Conservation (phyloP, 2,329 filamentous ascomycete species). For the Phaeosphaeriaceae sp. region DNA sequence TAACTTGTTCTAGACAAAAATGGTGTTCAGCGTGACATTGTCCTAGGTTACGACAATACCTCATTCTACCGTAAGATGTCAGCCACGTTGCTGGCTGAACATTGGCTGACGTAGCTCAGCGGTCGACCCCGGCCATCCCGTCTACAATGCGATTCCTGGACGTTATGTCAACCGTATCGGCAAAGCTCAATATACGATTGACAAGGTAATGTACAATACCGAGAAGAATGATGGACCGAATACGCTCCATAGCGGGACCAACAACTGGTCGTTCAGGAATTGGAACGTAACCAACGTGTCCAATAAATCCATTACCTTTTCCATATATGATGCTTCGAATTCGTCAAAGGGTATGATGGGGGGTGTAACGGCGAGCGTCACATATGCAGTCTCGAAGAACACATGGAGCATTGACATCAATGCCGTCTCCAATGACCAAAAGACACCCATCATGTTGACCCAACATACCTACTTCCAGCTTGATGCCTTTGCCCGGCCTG, state of each 20-base stretch:
- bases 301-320: conserved; percentile 39
- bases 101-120: conserved; percentile 27
- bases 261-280: conserved; percentile 41
- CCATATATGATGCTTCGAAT: conserved; percentile 38
- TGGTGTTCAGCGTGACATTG: conserved; percentile 39
- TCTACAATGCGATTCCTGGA: conserved; percentile 44
- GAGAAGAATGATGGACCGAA: conserved; percentile 42
- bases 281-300: conserved; percentile 39
- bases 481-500: conserved; percentile 40
- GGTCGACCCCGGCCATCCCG: conserved; percentile 43
- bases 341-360: conserved; percentile 41
- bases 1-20: conserved; percentile 33
- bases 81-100: not conserved
- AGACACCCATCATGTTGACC: conserved; percentile 42
- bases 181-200: conserved; percentile 37
- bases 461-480: conserved; percentile 48
- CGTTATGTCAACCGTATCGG: conserved; percentile 45
- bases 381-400: conserved; percentile 40
- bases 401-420: conserved; percentile 43
- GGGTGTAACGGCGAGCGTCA: conserved; percentile 36
- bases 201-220: conserved; percentile 35
- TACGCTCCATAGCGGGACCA: conserved; percentile 42
- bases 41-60: conserved; percentile 43
- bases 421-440: conserved; percentile 33
- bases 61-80: conserved; percentile 41